phyloP scores from a whole-genome alignment of 208 protist species.

The Wallacemonas collosoma region DNA sequence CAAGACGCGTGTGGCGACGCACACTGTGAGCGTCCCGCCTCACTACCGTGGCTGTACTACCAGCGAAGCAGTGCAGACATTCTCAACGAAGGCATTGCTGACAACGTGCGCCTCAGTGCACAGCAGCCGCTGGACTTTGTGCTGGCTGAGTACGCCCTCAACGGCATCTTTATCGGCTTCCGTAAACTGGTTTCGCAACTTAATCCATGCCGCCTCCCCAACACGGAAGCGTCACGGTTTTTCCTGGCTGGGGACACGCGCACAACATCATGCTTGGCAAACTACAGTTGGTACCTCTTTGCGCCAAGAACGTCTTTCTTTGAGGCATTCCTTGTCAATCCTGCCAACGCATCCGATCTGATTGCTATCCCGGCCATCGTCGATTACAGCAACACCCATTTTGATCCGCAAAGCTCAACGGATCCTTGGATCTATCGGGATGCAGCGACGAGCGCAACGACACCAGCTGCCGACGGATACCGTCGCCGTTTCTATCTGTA shows the following conservation, averaged over 20 bases:
- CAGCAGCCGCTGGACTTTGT: slow-evolving; percentile 51
- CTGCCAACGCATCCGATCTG: slow-evolving; percentile 44
- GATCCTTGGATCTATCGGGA: slow-evolving; percentile 45
- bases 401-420: slow-evolving; percentile 29
- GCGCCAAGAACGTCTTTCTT: slow-evolving; percentile 53
- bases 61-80: slow-evolving; percentile 41
- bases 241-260: slow-evolving; percentile 53
- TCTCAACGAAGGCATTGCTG: slow-evolving; percentile 19
- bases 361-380: slow-evolving; percentile 68
- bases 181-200: slow-evolving; percentile 42
- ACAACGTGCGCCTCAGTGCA: slow-evolving; percentile 8
- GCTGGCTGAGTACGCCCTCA: slow-evolving; percentile 50
- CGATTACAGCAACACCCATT: slow-evolving; percentile 49
- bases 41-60: slow-evolving; percentile 73
- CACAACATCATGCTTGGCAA: slow-evolving; percentile 34
- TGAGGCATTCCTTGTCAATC: slow-evolving; percentile 73
- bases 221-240: slow-evolving; percentile 37
- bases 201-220: slow-evolving; percentile 58
- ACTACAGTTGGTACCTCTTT: slow-evolving; percentile 42
- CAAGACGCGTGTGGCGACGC: slow-evolving; percentile 24
- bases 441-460: slow-evolving; percentile 1
- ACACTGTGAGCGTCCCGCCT: slow-evolving; percentile 30
- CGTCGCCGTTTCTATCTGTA: slow-evolving; percentile 71
- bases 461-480: slow-evolving; percentile 22
- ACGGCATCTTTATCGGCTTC: slow-evolving; percentile 60